These are phyloP conservation scores for Kwoniella heveanensis DNA, from an alignment of 768 basidiomycete species.

Conservation along the genomic window DNA sequence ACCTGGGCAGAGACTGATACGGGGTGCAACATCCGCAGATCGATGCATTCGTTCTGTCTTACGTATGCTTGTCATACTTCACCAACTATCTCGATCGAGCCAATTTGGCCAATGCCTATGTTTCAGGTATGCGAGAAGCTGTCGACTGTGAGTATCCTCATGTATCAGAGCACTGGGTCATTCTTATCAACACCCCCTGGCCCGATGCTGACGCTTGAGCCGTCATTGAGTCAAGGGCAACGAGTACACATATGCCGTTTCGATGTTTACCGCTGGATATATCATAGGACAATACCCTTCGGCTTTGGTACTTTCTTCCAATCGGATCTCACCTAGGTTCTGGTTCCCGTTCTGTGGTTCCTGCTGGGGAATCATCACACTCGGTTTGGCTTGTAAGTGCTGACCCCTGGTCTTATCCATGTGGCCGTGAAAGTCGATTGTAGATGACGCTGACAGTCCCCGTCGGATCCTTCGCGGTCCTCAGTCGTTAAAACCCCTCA, in stretches of 20 bases:
- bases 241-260: conserved; percentile 29
- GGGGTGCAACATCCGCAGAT: too few species aligned
- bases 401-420: background rate
- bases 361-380: conserved; percentile 31
- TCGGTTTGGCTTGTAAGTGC: conserved; percentile 19
- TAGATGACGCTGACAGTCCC: background rate
- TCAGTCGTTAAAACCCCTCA: conserved; percentile 31
- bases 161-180: too few species aligned
- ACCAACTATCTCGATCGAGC: too few species aligned
- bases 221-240: conserved; percentile 25
- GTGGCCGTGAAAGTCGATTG: too few species aligned
- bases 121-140: conserved; percentile 37
- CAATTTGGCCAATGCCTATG: too few species aligned
- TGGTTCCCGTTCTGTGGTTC: conserved; percentile 31
- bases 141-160: conserved; percentile 20
- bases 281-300: conserved; percentile 33
- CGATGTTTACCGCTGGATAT: conserved; percentile 28
- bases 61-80: too few species aligned
- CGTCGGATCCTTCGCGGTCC: conserved; percentile 1
- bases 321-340: conserved; percentile 23
- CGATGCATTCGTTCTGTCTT: too few species aligned
- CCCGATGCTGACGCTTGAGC: background rate
- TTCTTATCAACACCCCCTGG: background rate
- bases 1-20: too few species aligned
- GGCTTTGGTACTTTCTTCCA: conserved; percentile 31